Base-by-base conservation (phyloP, 352 stramenopile species). In the Globisporangium acanthophoron region DNA sequence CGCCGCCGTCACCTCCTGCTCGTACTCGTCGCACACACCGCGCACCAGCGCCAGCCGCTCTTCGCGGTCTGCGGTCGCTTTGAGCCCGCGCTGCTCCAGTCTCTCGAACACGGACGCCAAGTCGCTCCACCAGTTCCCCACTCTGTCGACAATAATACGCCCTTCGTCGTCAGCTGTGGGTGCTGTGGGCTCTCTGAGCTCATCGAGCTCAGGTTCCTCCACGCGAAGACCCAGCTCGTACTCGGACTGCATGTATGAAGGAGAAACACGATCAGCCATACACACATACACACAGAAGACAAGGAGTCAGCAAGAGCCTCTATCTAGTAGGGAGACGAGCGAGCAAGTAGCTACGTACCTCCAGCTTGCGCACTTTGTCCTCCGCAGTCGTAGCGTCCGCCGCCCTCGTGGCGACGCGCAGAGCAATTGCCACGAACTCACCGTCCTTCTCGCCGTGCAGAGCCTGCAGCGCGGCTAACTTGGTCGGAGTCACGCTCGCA, bases 61-160 rank as follows among this genome's bases (percentile, higher is more conserved):
- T 53, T 71, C 33, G 3, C 49, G 15, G 24, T 55, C 49, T 5
- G 52, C 35, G 9, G 68, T 27, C 1, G 52, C 37, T 18, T 58
- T 58, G n/a, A 83, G 43, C 8, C 66, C 67, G 24, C 40, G 67
- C 7, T 64, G 21, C 8, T 56, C 54, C 6, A 92, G 65, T 9
- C 52, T 39, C n/a, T 39, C 43, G 58, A 79, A 89, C 44, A 90
- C 63, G 0, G 40, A 43, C 5, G 67, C 59, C 11, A 90, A 62
- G 56, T 92, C 82, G 24, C 65, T 74, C 80, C 80, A 92, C 82
- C 82, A 92, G 48, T 92, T 88, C 0, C 80, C 78, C 3, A 71
- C 65, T 16, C 58, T 53, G 16, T 74, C 66, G 2, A 78, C 31
- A 40, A 92, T 80, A 15, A 73, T 21, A 1, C 66, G 43, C 3